Evolutionary conservation across 1,284 basidiomycete species (phyloP), one percentile per base, ranked within the genome.

Genomic region (Ustilago loliicola): DNA sequence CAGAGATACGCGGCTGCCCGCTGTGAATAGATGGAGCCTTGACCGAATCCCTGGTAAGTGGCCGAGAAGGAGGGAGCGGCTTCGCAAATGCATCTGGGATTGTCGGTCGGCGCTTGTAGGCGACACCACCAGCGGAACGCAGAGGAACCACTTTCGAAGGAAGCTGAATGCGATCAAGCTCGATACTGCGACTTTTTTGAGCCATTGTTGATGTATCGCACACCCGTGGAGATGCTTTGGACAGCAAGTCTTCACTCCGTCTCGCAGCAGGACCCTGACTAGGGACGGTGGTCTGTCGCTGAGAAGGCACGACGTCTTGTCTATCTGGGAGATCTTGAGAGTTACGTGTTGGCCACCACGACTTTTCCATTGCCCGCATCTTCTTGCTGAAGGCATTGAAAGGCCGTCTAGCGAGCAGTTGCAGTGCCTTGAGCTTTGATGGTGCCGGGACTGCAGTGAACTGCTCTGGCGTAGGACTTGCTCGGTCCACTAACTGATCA

Each of bases 181-280:
- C 70, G 7, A 72, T 61, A 27, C 75, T 72, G 10, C 61, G 61
- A 42, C 75, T 72, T 30, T 63, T 69, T 1, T 53, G 38, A 0
- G 64, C 64, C 51, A 52, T 63, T 3, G 64, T 45, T 2, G 58
- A 15, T 6, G 52, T 6, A 5, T 67, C 56, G 29, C 57, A 56
- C 9, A 68, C 32, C 1, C 59, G 54, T 11, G 66, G 72, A 47
- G 72, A 74, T 2, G 63, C 60, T 21, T 54, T 64, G 1, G 72
- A 62, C 1, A 74, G 60, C 36, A 74, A 27, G 21, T 74, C 72
- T n/a, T 74, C 72, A 42, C 72, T 74, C 8, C 72, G 51, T 62
- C 72, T 57, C 2, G 38, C 21, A n/a, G 36, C 36, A 29, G 42
- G 30, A 11, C 19, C 52, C 25, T 34, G 15, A n/a, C 19, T 25